A percentile compares a stretch with the other conserved stretches of the same genome.
Conservation (phyloP, 805 yeast species). For the Ogataea populi-albae region DNA sequence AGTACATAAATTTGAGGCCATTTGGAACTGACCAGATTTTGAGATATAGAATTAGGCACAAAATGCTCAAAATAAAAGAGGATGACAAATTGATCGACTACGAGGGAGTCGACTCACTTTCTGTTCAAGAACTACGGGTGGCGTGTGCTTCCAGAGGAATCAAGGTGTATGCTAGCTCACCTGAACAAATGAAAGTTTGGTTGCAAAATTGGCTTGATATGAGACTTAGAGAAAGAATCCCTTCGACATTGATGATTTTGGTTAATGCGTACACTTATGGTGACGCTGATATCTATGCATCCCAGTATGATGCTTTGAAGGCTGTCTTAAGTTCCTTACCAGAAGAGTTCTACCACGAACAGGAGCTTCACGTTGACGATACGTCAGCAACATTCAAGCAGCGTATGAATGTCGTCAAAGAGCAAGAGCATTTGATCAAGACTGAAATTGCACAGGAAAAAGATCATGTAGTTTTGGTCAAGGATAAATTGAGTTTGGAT, state of each 20-base stretch:
- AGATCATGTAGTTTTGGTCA: constrained; percentile 53
- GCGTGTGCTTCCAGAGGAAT: constrained; percentile 96
- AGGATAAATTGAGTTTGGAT: constrained; percentile 61
- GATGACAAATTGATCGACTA: constrained; percentile 90
- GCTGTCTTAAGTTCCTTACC: constrained; percentile 90
- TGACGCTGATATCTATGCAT: constrained; percentile 53
- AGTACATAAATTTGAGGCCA: constrained; percentile 85
- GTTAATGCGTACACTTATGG: constrained; percentile 88
- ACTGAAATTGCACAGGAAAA: constrained; percentile 87
- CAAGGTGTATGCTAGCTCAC: constrained; percentile 71
- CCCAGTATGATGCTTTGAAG: constrained; percentile 73
- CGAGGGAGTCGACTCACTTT: constrained; percentile 83
- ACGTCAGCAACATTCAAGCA: constrained; percentile 64
- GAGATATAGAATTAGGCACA: constrained; percentile 88
- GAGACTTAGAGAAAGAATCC: constrained; percentile 81
- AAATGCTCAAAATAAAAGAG: constrained; percentile 78
- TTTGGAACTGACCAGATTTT: constrained; percentile 88
- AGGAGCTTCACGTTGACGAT: constrained; percentile 79
- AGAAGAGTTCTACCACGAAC: constrained; percentile 92
- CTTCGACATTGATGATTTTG: constrained; percentile 80
- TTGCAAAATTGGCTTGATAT: constrained; percentile 83
- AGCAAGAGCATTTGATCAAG: constrained; percentile 78
- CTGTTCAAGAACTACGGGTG: constrained; percentile 76
- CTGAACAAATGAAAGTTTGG: constrained; percentile 74
- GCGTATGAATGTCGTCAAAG: constrained; percentile 68